Base-by-base conservation (phyloP, 2,329 filamentous ascomycete genomes). In the Trichoderma sp. region DNA sequence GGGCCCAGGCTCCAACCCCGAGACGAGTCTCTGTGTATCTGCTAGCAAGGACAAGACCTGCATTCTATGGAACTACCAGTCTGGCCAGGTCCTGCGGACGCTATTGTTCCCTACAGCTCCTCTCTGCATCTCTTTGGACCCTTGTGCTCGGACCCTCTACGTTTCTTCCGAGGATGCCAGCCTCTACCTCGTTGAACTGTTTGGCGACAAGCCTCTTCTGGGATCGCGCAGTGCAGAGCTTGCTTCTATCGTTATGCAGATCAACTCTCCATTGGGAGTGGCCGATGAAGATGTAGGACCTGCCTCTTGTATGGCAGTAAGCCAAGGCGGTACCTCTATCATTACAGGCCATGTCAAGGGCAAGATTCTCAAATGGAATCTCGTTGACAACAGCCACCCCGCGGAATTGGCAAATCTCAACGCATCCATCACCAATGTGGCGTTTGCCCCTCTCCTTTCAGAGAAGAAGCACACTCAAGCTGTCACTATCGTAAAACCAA, bases 21-120 rank as follows among this genome's bases (percentile, higher is more conserved):
- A 89, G 74, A 91, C 91, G 70, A 95, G 92, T 78, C 89, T 98
- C 71, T 94, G 92, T 70, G 86, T 97, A 24, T 96, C 95, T 3
- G 88, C 90, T 7, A 93, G 93, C 72, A 89, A 88, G 74, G 96
- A 98, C 81, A 94, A 92, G 80, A 96, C 93, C 8, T 93, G 93
- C 74, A 90, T 97, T 75, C 85, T 97, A 70, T 99, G 96, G 96
- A 94, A 98, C 80, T 96, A 96, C 77, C 88, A 90, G 71, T 92
- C 89, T 0, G 93, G 93, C 49, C 87, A 88, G 70, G 84, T 91
- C 13, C 82, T 98, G 69, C 89, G 94, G 55, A 98, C 94, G 4
- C 89, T 96, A 72, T 85, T 98, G 52, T 88, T 98, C 68, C 88
- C 92, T 2, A 84, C 86, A n/a, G 83, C 86, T 21, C 93, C 94